phyloP scores from a whole-genome alignment of 1,284 basidiomycete species.

The Papiliotrema fonsecae region DNA sequence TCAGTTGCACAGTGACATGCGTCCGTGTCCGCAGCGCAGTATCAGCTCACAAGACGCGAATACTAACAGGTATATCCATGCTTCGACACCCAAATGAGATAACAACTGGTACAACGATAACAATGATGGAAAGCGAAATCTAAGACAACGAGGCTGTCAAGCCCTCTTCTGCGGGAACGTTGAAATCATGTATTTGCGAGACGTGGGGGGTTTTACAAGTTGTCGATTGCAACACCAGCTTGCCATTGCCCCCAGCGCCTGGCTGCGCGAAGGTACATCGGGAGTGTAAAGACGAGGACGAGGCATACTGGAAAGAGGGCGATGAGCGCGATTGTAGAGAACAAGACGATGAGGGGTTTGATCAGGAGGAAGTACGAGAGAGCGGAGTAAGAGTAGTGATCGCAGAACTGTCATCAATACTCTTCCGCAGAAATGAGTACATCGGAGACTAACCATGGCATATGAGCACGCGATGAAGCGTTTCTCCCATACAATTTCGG shows the following conservation, averaged over 20 bases:
- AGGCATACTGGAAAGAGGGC: constrained; percentile 32
- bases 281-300: constrained; percentile 30
- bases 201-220: constrained; percentile 31
- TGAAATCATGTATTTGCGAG: too few species aligned
- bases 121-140: too few species aligned
- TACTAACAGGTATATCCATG: too few species aligned
- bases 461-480: constrained; percentile 42
- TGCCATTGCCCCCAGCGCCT: constrained; percentile 43
- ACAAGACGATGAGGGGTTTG: constrained; percentile 43
- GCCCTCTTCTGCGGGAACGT: too few species aligned
- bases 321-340: constrained; percentile 37
- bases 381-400: constrained; percentile 45
- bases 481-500: constrained; percentile 33
- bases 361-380: constrained; percentile 45
- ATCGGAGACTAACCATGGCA: constrained; percentile 36
- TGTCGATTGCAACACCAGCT: constrained; percentile 40
- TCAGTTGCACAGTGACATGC: too few species aligned
- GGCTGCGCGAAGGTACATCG: constrained; percentile 33
- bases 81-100: too few species aligned
- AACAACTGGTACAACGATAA: too few species aligned
- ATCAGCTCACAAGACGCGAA: too few species aligned
- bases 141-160: too few species aligned
- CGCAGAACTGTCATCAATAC: constrained; percentile 28
- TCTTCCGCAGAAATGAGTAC: not conserved
- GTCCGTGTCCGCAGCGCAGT: too few species aligned